Percentiles rank a stretch among this genome's conserved stretches.
These are phyloP conservation scores for Wickerhamiella cacticola DNA, from an alignment of 805 yeast species.

Conservation along the genomic window DNA sequence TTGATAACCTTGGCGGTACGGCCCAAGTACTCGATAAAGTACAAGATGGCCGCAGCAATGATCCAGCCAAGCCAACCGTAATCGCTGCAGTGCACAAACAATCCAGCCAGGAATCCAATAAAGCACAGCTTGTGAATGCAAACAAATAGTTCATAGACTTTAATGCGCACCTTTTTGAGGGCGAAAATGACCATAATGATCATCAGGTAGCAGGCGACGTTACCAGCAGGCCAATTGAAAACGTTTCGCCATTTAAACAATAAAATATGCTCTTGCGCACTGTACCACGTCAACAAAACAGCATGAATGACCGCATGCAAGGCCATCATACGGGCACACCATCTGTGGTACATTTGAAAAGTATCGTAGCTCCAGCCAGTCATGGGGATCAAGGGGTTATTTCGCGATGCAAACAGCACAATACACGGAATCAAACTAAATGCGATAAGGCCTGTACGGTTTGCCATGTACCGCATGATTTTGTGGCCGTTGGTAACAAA, in stretches of 20 bases:
- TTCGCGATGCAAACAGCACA: conserved; percentile 53
- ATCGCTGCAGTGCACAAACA: conserved; percentile 44
- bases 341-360: conserved; percentile 49
- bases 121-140: conserved; percentile 33
- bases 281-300: conserved; percentile 25
- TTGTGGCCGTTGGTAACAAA: conserved; percentile 32
- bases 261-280: conserved; percentile 20
- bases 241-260: conserved; percentile 25
- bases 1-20: conserved; percentile 42
- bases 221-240: conserved; percentile 33
- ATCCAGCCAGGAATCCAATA: conserved; percentile 21
- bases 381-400: conserved; percentile 49
- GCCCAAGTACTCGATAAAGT: conserved; percentile 53
- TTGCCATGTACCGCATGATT: conserved; percentile 27
- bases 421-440: conserved; percentile 39
- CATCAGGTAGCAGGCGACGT: conserved; percentile 34
- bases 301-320: conserved; percentile 38
- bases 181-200: conserved; percentile 38
- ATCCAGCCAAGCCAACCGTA: conserved; percentile 49
- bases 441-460: conserved; percentile 40
- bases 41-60: conserved; percentile 46
- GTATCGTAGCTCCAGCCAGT: conserved; percentile 54
- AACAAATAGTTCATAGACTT: conserved; percentile 47
- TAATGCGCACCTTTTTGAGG: conserved; percentile 37
- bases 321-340: conserved; percentile 40